phyloP scores from a whole-genome alignment of 202 grass and related monocot species.

The Hordeum pubiflorum region DNA sequence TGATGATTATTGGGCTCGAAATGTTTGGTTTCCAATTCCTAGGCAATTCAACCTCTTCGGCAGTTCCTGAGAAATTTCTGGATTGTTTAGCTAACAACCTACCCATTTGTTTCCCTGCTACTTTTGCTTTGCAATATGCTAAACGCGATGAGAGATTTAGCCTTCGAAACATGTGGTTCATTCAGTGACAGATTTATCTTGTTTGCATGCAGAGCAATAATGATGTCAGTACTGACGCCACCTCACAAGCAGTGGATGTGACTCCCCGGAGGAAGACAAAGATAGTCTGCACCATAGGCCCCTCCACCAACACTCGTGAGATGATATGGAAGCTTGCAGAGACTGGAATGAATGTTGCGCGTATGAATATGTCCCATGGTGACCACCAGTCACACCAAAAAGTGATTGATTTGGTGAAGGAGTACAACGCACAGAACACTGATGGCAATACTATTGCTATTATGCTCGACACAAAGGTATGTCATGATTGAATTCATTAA shows the following conservation, averaged over 20 bases:
- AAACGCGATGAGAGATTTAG: neutral
- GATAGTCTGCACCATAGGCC: constrained; percentile 97
- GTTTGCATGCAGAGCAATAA: constrained; percentile 30
- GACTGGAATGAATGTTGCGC: constrained; percentile 81
- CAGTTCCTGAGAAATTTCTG: neutral
- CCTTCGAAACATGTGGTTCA: neutral
- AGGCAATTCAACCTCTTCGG: neutral
- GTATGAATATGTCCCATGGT: constrained; percentile 93
- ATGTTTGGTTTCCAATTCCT: neutral
- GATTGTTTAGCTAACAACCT: neutral
- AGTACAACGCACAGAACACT: constrained; percentile 72
- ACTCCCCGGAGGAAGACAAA: constrained; percentile 72
- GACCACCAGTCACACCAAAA: constrained; percentile 93
- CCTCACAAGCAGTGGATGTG: constrained; percentile 13
- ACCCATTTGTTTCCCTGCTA: neutral
- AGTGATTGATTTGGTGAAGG: constrained; percentile 85
- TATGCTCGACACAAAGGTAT: constrained; percentile 99
- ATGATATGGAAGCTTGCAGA: constrained; percentile 98
- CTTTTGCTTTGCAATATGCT: neutral
- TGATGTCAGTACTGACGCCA: constrained; percentile 16
- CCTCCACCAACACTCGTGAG: constrained; percentile 68
- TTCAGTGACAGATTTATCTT: neutral
- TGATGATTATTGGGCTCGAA: neutral
- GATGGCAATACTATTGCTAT: constrained; percentile 69
- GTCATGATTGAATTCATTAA: neutral